Conservation (phyloP, 306 rosid species). For the Castanea sativa region DNA sequence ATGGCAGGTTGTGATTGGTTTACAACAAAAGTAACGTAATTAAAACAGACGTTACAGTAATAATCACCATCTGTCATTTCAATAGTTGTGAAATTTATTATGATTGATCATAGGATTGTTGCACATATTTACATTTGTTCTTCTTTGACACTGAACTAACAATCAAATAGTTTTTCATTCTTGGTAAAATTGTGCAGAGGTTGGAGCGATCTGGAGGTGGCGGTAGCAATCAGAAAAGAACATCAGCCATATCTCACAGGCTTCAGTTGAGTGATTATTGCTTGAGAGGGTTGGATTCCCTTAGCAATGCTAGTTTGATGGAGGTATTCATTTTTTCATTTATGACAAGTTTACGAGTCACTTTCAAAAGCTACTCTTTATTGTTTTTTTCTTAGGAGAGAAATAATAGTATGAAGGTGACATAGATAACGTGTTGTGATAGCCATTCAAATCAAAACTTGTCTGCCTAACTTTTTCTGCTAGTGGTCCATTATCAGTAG, state of each 20-base stretch:
- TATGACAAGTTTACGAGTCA: not conserved
- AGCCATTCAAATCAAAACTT: slow-evolving; percentile 1
- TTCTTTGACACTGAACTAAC: too few species aligned
- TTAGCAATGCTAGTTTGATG: slow-evolving; percentile 36
- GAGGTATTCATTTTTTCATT: slow-evolving; percentile 47
- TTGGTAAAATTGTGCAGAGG: slow-evolving; percentile 37
- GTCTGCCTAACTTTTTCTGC: slow-evolving; percentile 10
- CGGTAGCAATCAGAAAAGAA: slow-evolving; percentile 50
- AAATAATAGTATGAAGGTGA: not conserved
- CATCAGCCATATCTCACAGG: slow-evolving; percentile 43
- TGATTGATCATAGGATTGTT: too few species aligned
- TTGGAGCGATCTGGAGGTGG: slow-evolving; percentile 45
- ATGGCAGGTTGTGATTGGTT: too few species aligned
- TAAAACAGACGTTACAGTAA: too few species aligned
- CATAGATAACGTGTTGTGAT: slow-evolving; percentile 18
- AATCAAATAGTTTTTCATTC: not conserved
- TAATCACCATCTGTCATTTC: too few species aligned
- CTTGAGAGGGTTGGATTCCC: slow-evolving; percentile 42
- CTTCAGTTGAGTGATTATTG: slow-evolving; percentile 30
- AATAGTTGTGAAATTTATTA: too few species aligned
- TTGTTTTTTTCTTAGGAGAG: not conserved
- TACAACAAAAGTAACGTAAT: too few species aligned
- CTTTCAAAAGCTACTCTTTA: not conserved
- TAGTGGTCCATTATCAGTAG: not conserved
- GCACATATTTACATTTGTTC: too few species aligned